Base-by-base conservation (phyloP, 768 basidiomycete genomes). In the Galerina sulciceps region DNA sequence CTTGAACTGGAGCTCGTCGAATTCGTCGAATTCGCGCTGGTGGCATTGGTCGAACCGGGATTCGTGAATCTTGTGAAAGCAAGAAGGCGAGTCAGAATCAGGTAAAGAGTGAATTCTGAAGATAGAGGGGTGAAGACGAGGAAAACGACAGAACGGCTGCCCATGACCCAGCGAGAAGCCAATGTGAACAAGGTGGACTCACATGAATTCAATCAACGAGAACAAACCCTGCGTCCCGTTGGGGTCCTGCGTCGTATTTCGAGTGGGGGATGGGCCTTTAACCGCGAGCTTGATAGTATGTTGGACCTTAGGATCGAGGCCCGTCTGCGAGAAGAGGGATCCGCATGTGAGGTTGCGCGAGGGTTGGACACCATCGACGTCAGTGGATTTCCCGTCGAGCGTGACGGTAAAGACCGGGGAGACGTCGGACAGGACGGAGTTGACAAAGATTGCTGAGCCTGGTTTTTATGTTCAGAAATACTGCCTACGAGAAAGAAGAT, bases 171-270 rank as follows among this genome's bases (percentile, higher is more conserved):
- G 26, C 4, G 5, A 4, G 26, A 31, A 31, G 8, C 2, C 26
- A 31, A 31, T 8, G 26, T 5, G 26, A 26, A 17, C 13, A 3
- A 34, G 15, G 38, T 5, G 34, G 8, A 18, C 63, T 49, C 37
- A 64, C 63, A 64, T 61, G 18, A 64, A 61, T 18, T 61, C 45
- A 18, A 53, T 49, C 60, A 61, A 36, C 5, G 43, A 50, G n/a
- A 61, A 61, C 18, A 34, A n/a, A 1, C 42, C 17, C 14, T 15
- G 13, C 10, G n/a, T 41, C 3, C 55, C 49, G 10, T 45, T 15
- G 0, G 60, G 55, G 37, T 61, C 48, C 11, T 18, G 14, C 15
- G 53, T 53, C 50, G 44, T 59, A 13, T 59, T 55, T 11, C 49
- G 42, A 47, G 56, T 61, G 11, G 44, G 54, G 14, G 60, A 61